Percentiles rank a stretch among this genome's conserved stretches.
Conservation (phyloP, 306 rosid species). For the Comarum palustre region DNA sequence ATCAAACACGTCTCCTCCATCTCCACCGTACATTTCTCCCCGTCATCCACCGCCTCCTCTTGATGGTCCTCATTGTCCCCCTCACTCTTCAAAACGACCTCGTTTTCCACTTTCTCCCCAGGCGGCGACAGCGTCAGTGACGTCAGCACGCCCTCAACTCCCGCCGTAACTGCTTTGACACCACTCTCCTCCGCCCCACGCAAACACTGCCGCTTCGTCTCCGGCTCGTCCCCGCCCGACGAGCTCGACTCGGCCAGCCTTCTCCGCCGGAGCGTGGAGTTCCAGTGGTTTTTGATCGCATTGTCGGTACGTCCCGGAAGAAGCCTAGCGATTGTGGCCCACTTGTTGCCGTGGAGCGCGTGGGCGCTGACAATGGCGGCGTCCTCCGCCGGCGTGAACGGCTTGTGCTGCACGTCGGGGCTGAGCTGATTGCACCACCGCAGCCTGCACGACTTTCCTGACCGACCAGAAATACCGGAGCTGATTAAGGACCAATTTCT, state of each 20-base stretch:
- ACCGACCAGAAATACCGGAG: slow-evolving; percentile 67
- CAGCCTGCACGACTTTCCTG: slow-evolving; percentile 83
- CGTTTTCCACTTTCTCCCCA: slow-evolving; percentile 23
- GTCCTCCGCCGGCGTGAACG: slow-evolving; percentile 68
- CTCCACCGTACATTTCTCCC: slow-evolving; percentile 2
- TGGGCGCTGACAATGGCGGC: slow-evolving; percentile 57
- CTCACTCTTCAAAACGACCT: slow-evolving; percentile 18
- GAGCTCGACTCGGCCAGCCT: slow-evolving; percentile 18
- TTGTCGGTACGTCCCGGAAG: slow-evolving; percentile 88
- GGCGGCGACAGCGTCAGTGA: slow-evolving; percentile 55
- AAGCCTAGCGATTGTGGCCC: slow-evolving; percentile 91
- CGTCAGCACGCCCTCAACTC: slow-evolving; percentile 26
- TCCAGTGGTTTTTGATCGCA: slow-evolving; percentile 95
- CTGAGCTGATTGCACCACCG: slow-evolving; percentile 93
- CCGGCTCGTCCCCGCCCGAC: neutral
- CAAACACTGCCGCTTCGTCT: slow-evolving; percentile 37
- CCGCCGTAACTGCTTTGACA: neutral
- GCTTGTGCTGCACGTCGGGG: slow-evolving; percentile 84
- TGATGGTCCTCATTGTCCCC: neutral
- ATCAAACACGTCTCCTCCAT: slow-evolving; percentile 35
- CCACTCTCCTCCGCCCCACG: slow-evolving; percentile 28
- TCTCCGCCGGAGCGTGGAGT: slow-evolving; percentile 74
- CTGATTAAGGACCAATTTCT: slow-evolving; percentile 82
- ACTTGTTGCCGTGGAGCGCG: slow-evolving; percentile 72
- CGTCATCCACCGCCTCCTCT: neutral